Evolutionary conservation across 1,284 basidiomycete genomes (phyloP).

Genomic region (Anthracocystis panici-leucophaei): DNA sequence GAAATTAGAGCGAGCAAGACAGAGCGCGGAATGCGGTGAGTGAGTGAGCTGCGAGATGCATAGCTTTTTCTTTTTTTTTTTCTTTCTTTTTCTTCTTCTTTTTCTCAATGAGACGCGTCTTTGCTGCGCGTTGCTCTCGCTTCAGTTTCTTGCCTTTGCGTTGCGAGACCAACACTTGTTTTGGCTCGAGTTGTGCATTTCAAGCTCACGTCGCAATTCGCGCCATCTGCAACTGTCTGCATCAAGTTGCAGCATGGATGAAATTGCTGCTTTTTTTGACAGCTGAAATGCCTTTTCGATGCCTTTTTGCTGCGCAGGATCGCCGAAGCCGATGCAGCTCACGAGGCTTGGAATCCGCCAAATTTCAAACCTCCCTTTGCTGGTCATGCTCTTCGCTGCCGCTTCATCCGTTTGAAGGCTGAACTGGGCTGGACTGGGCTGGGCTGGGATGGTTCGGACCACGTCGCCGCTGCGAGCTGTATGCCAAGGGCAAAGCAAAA

Average conservation of each 20-base stretch:
- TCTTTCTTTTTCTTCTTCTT: no score
- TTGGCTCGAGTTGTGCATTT: conserved; percentile 7
- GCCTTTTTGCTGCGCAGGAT: conserved; percentile 8
- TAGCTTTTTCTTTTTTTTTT: conserved; percentile 11
- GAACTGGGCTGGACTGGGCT: not conserved
- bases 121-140: conserved; percentile 5
- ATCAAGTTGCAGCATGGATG: conserved; percentile 2
- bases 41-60: conserved; percentile 28
- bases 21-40: conserved; percentile 1
- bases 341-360: conserved; percentile 3
- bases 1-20: not conserved
- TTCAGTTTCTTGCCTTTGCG: conserved; percentile 10
- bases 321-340: conserved; percentile 37
- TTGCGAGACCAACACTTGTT: conserved; percentile 12
- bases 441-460: not conserved
- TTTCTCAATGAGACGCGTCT: not conserved
- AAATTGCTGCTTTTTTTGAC: not conserved
- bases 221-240: conserved; percentile 16
- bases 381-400: not conserved
- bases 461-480: conserved; percentile 8
- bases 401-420: not conserved
- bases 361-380: conserved; percentile 5
- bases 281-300: conserved; percentile 1
- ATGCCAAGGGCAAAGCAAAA: not conserved
- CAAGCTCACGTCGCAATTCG: conserved; percentile 12